Percentiles rank a stretch among this genome's conserved stretches.
phyloP scores from a whole-genome alignment of 306 rosid species.

The Prunus dulcis region DNA sequence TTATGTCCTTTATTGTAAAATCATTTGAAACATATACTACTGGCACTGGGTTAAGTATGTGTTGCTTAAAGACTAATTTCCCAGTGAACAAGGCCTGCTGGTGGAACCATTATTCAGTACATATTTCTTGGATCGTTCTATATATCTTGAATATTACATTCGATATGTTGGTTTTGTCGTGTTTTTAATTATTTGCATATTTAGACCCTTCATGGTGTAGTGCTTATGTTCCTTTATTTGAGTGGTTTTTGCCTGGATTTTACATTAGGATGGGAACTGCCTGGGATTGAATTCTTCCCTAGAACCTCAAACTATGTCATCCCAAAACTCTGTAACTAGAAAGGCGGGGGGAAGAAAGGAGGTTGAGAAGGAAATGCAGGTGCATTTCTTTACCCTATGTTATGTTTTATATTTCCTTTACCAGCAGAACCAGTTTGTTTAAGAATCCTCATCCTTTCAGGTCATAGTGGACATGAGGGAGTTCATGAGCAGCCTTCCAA shows the following conservation, averaged over 20 bases:
- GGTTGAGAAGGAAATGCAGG: conserved; percentile 81
- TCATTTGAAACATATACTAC: not conserved
- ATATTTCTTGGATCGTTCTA: not conserved
- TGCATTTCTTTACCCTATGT: conserved; percentile 22
- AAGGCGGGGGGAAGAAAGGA: conserved; percentile 94
- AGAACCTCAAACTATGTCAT: conserved; percentile 41
- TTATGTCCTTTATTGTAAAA: not conserved
- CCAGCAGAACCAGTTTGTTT: conserved; percentile 11
- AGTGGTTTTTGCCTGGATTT: conserved; percentile 25
- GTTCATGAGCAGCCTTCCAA: conserved; percentile 99
- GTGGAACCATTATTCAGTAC: not conserved
- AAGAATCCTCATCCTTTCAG: conserved; percentile 47
- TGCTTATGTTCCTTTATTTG: conserved; percentile 7
- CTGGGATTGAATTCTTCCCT: conserved; percentile 59
- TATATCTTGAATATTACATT: not conserved
- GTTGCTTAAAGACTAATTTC: not conserved
- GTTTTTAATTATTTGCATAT: not conserved
- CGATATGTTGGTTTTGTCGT: not conserved
- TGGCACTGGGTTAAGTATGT: not conserved
- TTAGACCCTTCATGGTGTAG: not conserved
- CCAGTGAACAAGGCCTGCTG: not conserved
- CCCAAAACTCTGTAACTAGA: conserved; percentile 75
- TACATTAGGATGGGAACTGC: conserved; percentile 56
- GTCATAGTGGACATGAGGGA: conserved; percentile 97
- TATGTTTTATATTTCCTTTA: conserved; percentile 14